phyloP scores from a whole-genome alignment of 2,329 filamentous ascomycete genomes.

The Trichoderma brevicompactum region DNA sequence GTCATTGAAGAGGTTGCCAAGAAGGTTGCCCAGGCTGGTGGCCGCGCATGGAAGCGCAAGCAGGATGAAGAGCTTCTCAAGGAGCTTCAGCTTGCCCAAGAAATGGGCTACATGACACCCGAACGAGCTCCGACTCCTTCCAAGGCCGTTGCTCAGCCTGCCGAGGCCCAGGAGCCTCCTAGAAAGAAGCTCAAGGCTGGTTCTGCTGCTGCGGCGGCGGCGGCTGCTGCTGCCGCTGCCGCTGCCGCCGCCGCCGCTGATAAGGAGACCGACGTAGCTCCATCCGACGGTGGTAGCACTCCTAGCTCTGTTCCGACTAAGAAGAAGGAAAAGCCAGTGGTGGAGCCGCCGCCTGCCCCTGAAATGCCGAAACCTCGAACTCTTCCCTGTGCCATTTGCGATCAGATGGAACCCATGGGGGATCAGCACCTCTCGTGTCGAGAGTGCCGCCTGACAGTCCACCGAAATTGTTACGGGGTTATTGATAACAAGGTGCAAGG shows the following conservation, averaged over 20 bases:
- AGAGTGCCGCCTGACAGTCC: conserved; percentile 89
- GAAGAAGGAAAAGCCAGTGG: conserved; percentile 65
- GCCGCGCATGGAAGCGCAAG: conserved; percentile 82
- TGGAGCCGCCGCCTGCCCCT: conserved; percentile 64
- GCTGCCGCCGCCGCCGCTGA: conserved; percentile 44
- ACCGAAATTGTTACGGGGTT: conserved; percentile 91
- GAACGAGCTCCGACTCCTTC: conserved; percentile 49
- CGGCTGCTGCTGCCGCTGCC: conserved; percentile 34
- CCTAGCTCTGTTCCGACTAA: conserved; percentile 40
- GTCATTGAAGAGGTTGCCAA: conserved; percentile 89
- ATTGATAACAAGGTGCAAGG: conserved; percentile 67
- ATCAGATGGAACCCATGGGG: conserved; percentile 70
- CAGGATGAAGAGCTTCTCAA: conserved; percentile 89
- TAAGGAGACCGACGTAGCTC: conserved; percentile 53
- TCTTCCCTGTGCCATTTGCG: conserved; percentile 85
- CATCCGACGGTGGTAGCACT: conserved; percentile 52
- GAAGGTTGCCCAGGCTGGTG: conserved; percentile 79
- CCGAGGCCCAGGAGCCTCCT: conserved; percentile 55
- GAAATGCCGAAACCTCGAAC: conserved; percentile 78
- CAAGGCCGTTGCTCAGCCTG: conserved; percentile 33
- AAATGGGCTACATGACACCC: conserved; percentile 53
- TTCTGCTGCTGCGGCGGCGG: no score
- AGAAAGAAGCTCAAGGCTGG: conserved; percentile 66
- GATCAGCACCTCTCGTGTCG: conserved; percentile 78
- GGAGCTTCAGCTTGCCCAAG: conserved; percentile 69